Evolutionary conservation across 495 filamentous ascomycete genomes (phyloP), one percentile per base, ranked within the genome.

Genomic region (Penicillium desertorum): DNA sequence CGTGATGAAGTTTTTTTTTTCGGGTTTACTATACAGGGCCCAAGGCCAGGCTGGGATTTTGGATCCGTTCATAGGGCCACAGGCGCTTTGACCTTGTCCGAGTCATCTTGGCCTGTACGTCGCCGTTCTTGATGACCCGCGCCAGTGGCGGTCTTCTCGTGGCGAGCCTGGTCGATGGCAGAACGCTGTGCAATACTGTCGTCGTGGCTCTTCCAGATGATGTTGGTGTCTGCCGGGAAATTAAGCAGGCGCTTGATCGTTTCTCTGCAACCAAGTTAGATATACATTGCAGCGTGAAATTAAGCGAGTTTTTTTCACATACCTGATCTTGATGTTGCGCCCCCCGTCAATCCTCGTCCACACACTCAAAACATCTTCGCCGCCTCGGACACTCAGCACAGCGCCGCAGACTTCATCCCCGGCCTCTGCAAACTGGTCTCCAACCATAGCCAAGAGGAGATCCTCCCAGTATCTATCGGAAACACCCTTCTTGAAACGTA

Each of bases 381-480:
- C 92, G 69, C 91, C 93, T 55, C 94, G 81, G 52, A 98, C 90
- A 70, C 93, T 97, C 36, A 98, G 79, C 11, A 98, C 95, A 45
- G 86, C 88, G 56, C 94, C 94, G 64, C 94, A 98, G 37, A 98
- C 88, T 69, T 98, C 95, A 59, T 98, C 94, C 37, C 88, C 83
- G 32, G 91, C 93, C 63, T 98, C 94, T 32, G 86, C 85, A 71
- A 98, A 98, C 70, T 97, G 95, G 68, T 98, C 92, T 23, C 94
- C 94, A 51, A 96, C 83, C 68, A 96, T 88, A 32, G 90, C 91
- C 60, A 98, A 74, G 47, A 98, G 79, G 46, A 98, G 78, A 68
- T 98, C 92, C 78, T 98, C 94, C 89, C 95, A 98, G 76, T 96
- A 98, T 42, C 95, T 87, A 73, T 97, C 95, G 12, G 89, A 88